Percentiles rank a stretch among this genome's conserved stretches.
Conservation (phyloP, 225 moss, liverwort and hornwort genomes). For the Physcomitrellopsis africana region DNA sequence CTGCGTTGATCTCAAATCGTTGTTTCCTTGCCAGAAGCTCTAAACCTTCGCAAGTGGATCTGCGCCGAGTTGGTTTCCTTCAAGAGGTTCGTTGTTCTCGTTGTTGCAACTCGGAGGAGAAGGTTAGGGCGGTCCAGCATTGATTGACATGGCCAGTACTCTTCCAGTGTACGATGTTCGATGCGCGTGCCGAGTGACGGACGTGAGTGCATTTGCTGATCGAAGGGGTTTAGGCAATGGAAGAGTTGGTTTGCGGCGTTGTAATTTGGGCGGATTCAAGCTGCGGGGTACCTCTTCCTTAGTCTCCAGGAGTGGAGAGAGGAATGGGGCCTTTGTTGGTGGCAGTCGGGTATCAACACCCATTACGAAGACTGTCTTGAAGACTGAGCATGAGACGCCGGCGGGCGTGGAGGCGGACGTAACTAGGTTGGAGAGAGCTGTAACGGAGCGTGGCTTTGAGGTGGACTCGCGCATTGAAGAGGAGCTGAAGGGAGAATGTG, state of each 20-base stretch:
- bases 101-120: background rate
- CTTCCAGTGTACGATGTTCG: constrained; percentile 22
- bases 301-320: background rate
- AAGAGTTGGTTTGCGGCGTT: background rate
- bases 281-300: background rate
- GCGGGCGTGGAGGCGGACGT: constrained; percentile 17
- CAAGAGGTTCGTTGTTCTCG: too few species aligned
- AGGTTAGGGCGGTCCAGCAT: background rate
- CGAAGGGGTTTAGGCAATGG: constrained; percentile 15
- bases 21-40: too few species aligned
- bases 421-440: constrained; percentile 27
- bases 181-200: constrained; percentile 11
- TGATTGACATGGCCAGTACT: constrained; percentile 34
- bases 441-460: constrained; percentile 39
- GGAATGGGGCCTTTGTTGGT: background rate
- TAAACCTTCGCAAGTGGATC: too few species aligned
- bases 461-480: constrained; percentile 47
- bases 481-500: constrained; percentile 65
- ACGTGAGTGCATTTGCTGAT: constrained; percentile 19
- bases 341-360: background rate
- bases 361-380: constrained; percentile 28
- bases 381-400: constrained; percentile 9
- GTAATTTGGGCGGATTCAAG: constrained; percentile 17
- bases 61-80: too few species aligned
- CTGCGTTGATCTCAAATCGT: too few species aligned